Conservation (phyloP, 495 filamentous ascomycete genomes). For the Pyrenula massariospora region DNA sequence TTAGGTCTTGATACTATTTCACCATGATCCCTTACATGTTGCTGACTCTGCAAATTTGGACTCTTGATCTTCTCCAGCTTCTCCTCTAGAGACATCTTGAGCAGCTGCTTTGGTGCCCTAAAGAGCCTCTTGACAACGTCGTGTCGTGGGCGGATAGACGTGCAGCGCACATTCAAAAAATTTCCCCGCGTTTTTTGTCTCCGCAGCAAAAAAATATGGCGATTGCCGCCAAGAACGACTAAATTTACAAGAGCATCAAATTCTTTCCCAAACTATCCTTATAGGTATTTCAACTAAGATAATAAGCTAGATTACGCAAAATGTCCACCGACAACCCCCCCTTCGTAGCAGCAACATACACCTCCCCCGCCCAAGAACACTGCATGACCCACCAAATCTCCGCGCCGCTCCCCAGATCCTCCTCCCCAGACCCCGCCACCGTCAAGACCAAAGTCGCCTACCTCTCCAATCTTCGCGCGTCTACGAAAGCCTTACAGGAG, state of each 20-base stretch:
- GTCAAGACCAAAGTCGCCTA: conserved; percentile 50
- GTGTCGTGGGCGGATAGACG: no score
- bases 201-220: background rate
- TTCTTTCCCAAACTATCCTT: no score
- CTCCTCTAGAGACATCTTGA: conserved; percentile 66
- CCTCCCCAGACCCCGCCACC: conserved; percentile 9
- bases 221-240: background rate
- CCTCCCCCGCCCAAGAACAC: conserved; percentile 39
- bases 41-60: conserved; percentile 89
- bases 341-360: conserved; percentile 43
- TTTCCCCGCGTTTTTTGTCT: background rate
- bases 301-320: no score
- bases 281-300: no score
- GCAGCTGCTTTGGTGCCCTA: background rate
- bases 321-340: no score
- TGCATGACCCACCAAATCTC: conserved; percentile 28
- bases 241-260: no score
- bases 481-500: conserved; percentile 51
- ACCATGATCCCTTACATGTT: conserved; percentile 51
- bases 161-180: background rate
- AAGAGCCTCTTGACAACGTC: no score
- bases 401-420: conserved; percentile 11
- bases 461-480: conserved; percentile 51
- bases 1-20: conserved; percentile 3
- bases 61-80: conserved; percentile 93